Evolutionary conservation across 1,284 basidiomycete species (phyloP), one percentile per base, ranked within the genome.

Genomic region (Testicularia cyperi): DNA sequence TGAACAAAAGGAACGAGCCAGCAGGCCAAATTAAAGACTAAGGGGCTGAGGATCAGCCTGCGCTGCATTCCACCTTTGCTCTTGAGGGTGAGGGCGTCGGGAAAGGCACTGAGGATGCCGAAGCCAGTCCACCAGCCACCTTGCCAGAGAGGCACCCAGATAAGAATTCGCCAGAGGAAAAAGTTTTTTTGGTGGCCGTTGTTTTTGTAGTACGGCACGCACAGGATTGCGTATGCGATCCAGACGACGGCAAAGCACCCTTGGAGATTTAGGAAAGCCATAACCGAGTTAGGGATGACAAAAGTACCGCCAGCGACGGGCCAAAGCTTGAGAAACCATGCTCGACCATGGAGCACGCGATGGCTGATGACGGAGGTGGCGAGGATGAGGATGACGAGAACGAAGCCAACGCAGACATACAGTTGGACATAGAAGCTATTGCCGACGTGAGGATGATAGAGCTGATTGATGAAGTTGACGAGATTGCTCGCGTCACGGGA

Each of bases 321-420:
- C 48, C 47, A 52, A 18, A 52, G 25, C 34, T 48, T 58, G 36
- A 58, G 24, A 16, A 52, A 39, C 55, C 55, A 58, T 5, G 44
- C 47, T 28, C 40, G 47, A 3, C 55, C 32, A 7, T 29, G 10
- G 4, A 39, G n/a, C 18, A 52, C 14, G 13, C 55, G 55, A 16
- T 45, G 48, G 1, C 42, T 20, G 14, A 58, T 21, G n/a, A 58
- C 36, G 3, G 28, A 3, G 5, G 8, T 16, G 6, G 22, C 18
- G 3, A 47, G 24, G 12, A 44, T 2, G 2, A 37, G 2, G 2
- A 43, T 27, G 16, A 47, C 12, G 6, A 14, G 5, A 7, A 47
- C 20, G 16, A 47, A 14, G 0, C 24, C 33, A 9, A 44, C 26
- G 34, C 44, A 37, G 10, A 40, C 24, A 6, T 46, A 47, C 2